phyloP scores from a whole-genome alignment of 208 protist species.

The Jaenimonas drosophilae region DNA sequence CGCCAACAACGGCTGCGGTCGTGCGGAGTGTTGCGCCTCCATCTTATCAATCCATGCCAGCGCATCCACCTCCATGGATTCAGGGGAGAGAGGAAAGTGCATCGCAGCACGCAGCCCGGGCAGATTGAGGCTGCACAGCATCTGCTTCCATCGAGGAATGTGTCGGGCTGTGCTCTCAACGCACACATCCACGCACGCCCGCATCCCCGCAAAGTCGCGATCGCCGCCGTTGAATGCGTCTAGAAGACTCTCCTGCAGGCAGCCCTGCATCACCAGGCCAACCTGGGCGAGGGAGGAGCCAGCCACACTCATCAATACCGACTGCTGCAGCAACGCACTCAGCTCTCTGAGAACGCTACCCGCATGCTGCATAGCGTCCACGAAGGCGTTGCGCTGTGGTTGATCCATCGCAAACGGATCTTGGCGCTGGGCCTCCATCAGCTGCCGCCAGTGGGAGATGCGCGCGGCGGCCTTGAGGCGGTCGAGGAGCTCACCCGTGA shows the following conservation, averaged over 20 bases:
- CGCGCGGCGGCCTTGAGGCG: conserved; percentile 33
- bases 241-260: conserved; percentile 43
- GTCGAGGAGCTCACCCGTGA: conserved; percentile 45
- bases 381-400: conserved; percentile 21
- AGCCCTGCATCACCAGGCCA: conserved; percentile 45
- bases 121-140: conserved; percentile 29
- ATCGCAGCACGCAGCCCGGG: conserved; percentile 37
- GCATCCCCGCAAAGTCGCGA: conserved; percentile 49
- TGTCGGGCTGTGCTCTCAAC: conserved; percentile 26
- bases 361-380: conserved; percentile 55
- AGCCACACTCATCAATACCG: conserved; percentile 68
- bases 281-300: conserved; percentile 61
- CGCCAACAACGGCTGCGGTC: conserved; percentile 42
- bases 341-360: conserved; percentile 60
- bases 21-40: conserved; percentile 30
- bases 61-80: conserved; percentile 38
- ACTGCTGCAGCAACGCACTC: conserved; percentile 37
- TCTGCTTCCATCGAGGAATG: conserved; percentile 56
- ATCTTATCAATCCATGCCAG: conserved; percentile 31
- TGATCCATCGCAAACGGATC: conserved; percentile 7
- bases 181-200: conserved; percentile 48
- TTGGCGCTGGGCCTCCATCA: conserved; percentile 27
- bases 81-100: conserved; percentile 58
- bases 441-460: conserved; percentile 56
- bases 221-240: conserved; percentile 29